phyloP scores from a whole-genome alignment of 176 grass and related monocot genomes.

The Triticum timopheevii region DNA sequence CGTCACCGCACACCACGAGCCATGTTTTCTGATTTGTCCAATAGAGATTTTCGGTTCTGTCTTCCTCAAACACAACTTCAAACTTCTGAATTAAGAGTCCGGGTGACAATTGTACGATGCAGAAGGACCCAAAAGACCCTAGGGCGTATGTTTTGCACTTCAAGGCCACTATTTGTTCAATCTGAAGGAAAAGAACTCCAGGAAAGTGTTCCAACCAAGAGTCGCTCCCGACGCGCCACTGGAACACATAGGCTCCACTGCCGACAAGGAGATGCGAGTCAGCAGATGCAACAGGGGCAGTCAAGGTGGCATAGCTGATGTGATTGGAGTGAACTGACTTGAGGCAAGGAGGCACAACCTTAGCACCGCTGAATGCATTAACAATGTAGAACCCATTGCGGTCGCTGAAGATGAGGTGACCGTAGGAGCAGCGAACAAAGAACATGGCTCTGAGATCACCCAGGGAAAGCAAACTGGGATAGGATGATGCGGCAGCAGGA shows the following conservation, averaged over 20 bases:
- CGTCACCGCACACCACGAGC: too few species aligned
- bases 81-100: neutral
- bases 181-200: neutral
- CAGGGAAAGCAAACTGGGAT: too few species aligned
- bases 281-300: neutral
- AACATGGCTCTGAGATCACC: too few species aligned
- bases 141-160: neutral
- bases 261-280: neutral
- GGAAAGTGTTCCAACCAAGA: neutral
- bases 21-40: too few species aligned
- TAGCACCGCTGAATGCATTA: too few species aligned
- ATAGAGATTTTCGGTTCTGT: too few species aligned
- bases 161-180: neutral
- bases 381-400: too few species aligned
- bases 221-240: neutral
- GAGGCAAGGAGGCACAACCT: neutral
- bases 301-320: neutral
- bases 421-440: too few species aligned
- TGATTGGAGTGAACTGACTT: neutral
- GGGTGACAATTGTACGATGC: neutral
- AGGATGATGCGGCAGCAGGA: too few species aligned
- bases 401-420: too few species aligned
- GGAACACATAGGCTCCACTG: neutral
- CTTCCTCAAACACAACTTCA: too few species aligned
- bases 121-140: neutral